A percentile compares a stretch with the other conserved stretches of the same genome.
phyloP scores from a whole-genome alignment of 768 basidiomycete species.

The Suillus clintonianus region DNA sequence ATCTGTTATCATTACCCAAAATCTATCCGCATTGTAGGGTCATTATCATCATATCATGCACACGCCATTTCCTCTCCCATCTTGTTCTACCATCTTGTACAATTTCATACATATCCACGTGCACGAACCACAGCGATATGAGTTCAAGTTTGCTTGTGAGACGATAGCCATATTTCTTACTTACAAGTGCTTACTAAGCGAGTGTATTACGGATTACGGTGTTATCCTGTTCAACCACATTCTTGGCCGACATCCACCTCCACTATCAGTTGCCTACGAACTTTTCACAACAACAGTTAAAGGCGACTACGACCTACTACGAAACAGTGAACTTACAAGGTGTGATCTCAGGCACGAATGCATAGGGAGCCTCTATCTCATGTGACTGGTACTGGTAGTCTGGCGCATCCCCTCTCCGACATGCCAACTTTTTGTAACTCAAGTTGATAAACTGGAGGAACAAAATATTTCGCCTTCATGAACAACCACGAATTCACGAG shows the following conservation, averaged over 20 bases:
- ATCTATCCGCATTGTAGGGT: conserved; percentile 1
- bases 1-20: conserved; percentile 1
- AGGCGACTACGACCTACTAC: too few relatives aligned
- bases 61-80: not conserved
- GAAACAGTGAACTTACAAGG: not conserved
- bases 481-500: not conserved
- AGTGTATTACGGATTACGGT: too few relatives aligned
- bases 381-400: too few relatives aligned
- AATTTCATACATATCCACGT: not conserved
- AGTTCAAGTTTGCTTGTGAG: not conserved
- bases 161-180: not conserved
- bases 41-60: not conserved
- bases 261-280: not conserved
- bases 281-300: too few relatives aligned
- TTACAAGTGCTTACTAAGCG: not conserved
- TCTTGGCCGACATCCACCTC: too few relatives aligned
- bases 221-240: too few relatives aligned
- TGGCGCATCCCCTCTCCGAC: not conserved
- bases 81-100: conserved; percentile 1
- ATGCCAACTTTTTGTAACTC: too few relatives aligned
- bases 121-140: not conserved
- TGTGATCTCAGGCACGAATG: not conserved
- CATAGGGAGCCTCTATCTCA: too few relatives aligned
- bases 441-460: not conserved
- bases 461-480: not conserved